Evolutionary conservation across 78 protist genomes (phyloP).

Genomic region (Protostelium mycophagum): DNA sequence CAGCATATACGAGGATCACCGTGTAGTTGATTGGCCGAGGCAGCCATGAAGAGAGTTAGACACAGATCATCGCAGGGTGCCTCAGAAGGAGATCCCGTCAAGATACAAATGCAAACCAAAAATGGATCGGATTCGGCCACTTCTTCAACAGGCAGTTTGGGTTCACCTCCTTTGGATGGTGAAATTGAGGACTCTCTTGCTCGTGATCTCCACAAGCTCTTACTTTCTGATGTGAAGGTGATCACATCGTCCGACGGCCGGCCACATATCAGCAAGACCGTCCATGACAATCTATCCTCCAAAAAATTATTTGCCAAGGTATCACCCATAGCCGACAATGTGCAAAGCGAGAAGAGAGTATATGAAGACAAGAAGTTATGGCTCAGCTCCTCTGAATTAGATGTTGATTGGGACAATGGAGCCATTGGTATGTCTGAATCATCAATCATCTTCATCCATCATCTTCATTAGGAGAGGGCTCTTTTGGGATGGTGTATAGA

Average conservation of each 20-base stretch:
- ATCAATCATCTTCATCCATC: not conserved
- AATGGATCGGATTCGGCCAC: no score
- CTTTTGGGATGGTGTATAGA: conserved; percentile 63
- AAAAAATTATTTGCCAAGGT: not conserved
- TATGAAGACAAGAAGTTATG: not conserved
- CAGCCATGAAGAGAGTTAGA: no score
- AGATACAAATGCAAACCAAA: no score
- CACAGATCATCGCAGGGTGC: no score
- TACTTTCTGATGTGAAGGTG: not conserved
- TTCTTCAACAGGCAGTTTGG: no score
- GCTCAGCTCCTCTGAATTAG: not conserved
- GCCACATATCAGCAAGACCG: not conserved
- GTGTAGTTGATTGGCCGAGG: no score
- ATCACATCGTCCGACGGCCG: not conserved
- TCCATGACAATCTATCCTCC: not conserved
- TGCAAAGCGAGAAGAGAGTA: not conserved
- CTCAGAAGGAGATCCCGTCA: no score
- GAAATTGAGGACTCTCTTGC: not conserved
- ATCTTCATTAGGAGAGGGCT: conserved; percentile 52
- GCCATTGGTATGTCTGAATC: not conserved
- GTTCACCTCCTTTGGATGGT: no score
- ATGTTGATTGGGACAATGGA: not conserved
- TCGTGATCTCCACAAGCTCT: not conserved
- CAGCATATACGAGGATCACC: no score
- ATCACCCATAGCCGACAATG: not conserved